Evolutionary conservation across 805 yeast species (phyloP), one percentile per base, ranked within the genome.

Genomic region (Geotrichum ghanense): DNA sequence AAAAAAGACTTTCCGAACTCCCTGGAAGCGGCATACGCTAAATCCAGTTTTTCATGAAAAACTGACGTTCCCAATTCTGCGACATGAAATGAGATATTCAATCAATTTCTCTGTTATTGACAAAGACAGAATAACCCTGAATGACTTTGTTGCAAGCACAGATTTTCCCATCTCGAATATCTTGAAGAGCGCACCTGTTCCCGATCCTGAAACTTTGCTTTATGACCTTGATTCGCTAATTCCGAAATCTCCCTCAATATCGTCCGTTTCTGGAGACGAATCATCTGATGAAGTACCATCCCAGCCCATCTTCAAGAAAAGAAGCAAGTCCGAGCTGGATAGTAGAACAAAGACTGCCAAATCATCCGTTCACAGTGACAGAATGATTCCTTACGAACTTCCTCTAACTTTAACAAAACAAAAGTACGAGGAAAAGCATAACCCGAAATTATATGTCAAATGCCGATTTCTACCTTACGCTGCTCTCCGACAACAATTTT

Each of bases 41-140:
- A 80, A 81, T 46, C 98, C 98, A 0, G 72, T 79, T 0, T 90
- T 79, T 65, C 79, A 87, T 55, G 95, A 89, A 61, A 68, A 81
- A 52, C 64, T 89, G 19, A 81, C 90, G 1, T 83, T 90, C 59
- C 95, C 88, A 51, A 75, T 90, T 0, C 68, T 76, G 27, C 72
- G 77, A 2, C 74, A 73, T 50, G 97, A 90, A 58, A 64, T 66
- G 22, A 73, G 72, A 51, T 90, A 72, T 59, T 75, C 81, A 45
- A 66, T 92, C 43, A 74, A 75, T 45, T 79, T 90, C 57, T 73
- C 81, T 22, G 79, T 92, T 2, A 67, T 87, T 59, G 98, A 90
- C 61, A 84, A 82, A 53, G 98, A 90, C 61, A 74, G 78, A 26
- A 73, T 89, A 50, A 79, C 96, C 0, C 79, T 74, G 52, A 87